Base-by-base conservation (phyloP, 2,329 filamentous ascomycete genomes). In the Phialemonium atrogriseum region DNA sequence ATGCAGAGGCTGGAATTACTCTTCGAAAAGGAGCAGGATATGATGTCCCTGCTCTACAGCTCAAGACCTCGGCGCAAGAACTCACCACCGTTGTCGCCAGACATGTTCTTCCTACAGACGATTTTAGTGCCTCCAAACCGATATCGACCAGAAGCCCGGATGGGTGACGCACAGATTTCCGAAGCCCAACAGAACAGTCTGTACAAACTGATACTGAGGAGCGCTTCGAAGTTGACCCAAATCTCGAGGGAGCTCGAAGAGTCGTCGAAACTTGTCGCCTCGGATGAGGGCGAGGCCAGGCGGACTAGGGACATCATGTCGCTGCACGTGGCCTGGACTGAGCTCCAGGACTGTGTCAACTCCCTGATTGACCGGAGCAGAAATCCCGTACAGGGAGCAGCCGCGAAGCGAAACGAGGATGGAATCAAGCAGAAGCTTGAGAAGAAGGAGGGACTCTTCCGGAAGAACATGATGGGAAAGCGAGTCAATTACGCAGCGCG, bases 401-500 rank as follows among this genome's bases (percentile, higher is more conserved):
- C 86, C 17, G 84, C 79, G 10, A 80, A 81, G 48, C 72, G 79
- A 34, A 82, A 85, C 32, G 84, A 93, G 39, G 88, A 94, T 41
- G 91, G 93, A 46, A 94, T 98, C 62, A 98, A 98, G 62, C 91
- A 98, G 54, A 83, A 88, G 52, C 70, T 98, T 17, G 91, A 98
- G 61, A 98, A 98, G 69, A 98, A 98, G 61, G 93, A 98, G 52
- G 91, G 91, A 43, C 70, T 98, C 18, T 98, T 98, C 68, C 74
- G 91, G 48, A 96, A 94, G 67, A 95, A 98, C 60, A 96, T 98
- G 91, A 98, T 98, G 91, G 91, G 91, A 39, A 98, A 98, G 68
- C 87, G 91, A 66, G 91, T 98, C 62, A 96, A 98, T 58, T 96
- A 91, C 55, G 91, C 91, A 30, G 91, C 91, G 22, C 82, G 91